phyloP scores from a whole-genome alignment of 192 early-diverging fungal species.

The Cladochytrium replicatum region DNA sequence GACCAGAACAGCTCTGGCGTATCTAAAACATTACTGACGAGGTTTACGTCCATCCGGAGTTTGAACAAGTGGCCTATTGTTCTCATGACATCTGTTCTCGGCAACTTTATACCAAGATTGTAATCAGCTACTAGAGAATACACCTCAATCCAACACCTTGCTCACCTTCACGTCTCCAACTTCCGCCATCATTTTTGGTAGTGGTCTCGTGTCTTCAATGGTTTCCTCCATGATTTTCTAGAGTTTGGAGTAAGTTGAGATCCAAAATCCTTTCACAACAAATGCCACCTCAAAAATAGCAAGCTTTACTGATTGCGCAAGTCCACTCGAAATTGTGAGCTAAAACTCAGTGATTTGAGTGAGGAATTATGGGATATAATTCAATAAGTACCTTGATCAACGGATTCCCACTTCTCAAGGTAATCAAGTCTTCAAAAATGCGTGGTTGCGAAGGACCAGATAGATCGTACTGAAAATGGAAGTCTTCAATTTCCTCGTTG shows the following conservation, averaged over 20 bases:
- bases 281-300: background rate
- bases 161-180: constrained; percentile 21
- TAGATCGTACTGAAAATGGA: constrained; percentile 74
- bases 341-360: background rate
- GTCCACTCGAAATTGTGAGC: background rate
- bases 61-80: constrained; percentile 57
- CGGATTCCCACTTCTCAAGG: constrained; percentile 33
- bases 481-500: constrained; percentile 62
- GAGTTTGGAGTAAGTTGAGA: no score
- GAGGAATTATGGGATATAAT: background rate
- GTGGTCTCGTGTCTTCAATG: constrained; percentile 1
- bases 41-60: constrained; percentile 81
- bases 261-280: no score
- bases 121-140: no score
- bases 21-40: constrained; percentile 81
- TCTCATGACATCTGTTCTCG: constrained; percentile 31
- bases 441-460: constrained; percentile 42
- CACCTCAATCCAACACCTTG: no score
- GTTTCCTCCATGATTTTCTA: constrained; percentile 1
- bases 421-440: constrained; percentile 83
- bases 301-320: constrained; percentile 4
- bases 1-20: constrained; percentile 92
- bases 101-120: no score
- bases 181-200: constrained; percentile 12
- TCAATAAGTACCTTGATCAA: background rate